phyloP scores from a whole-genome alignment of 495 filamentous ascomycete species.

The Penicillium canescens region DNA sequence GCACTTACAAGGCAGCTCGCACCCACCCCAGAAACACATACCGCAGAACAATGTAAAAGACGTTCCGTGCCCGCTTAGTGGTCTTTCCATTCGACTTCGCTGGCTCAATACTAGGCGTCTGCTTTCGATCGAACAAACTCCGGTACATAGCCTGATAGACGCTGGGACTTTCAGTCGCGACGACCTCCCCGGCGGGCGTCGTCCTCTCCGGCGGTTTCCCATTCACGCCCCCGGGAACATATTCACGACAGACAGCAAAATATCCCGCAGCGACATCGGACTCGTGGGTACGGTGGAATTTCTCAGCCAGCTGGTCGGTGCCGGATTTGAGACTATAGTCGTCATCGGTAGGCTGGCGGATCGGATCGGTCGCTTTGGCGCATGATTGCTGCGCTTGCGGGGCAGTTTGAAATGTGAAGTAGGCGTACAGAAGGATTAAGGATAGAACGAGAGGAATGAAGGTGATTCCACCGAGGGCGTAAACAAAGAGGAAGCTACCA shows the following conservation, averaged over 20 bases:
- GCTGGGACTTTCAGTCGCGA: constrained; percentile 76
- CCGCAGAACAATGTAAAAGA: constrained; percentile 93
- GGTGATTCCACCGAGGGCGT: constrained; percentile 87
- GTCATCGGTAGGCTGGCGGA: constrained; percentile 44
- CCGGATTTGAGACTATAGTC: constrained; percentile 49
- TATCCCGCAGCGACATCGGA: constrained; percentile 89
- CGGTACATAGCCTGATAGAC: constrained; percentile 98
- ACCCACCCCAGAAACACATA: constrained; percentile 36
- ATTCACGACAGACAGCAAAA: constrained; percentile 93
- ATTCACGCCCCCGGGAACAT: constrained; percentile 84
- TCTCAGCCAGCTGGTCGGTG: constrained; percentile 51
- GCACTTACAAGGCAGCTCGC: neutral
- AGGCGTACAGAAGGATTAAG: constrained; percentile 65
- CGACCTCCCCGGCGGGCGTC: constrained; percentile 72
- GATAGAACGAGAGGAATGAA: constrained; percentile 76
- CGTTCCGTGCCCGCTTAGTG: constrained; percentile 74
- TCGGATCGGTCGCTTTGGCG: constrained; percentile 32
- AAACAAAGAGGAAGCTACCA: constrained; percentile 68
- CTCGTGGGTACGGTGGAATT: constrained; percentile 60
- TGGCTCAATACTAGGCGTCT: constrained; percentile 50
- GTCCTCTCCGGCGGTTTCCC: constrained; percentile 86
- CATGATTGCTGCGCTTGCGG: constrained; percentile 38
- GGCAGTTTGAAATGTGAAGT: constrained; percentile 62
- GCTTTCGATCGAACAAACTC: constrained; percentile 89
- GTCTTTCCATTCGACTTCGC: constrained; percentile 55